Conservation (phyloP, 2,329 filamentous ascomycete species). For the Colletotrichum falcatum region DNA sequence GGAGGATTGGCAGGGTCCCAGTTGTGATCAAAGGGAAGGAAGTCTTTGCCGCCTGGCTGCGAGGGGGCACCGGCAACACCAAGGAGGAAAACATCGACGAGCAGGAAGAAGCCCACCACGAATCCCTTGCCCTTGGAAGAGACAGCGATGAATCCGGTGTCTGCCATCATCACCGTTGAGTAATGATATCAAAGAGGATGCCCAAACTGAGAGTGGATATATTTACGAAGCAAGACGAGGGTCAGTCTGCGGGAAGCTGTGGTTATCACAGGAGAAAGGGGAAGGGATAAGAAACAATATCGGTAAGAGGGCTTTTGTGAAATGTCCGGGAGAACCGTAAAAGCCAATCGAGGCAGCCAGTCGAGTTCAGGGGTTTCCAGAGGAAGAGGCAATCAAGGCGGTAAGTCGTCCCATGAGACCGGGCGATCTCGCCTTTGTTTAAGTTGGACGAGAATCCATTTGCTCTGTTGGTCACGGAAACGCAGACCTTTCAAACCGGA, state of each 20-base stretch:
- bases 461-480: background rate
- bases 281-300: too few species aligned
- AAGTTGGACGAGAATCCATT: background rate
- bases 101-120: constrained; percentile 4
- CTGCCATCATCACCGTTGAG: background rate
- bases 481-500: background rate
- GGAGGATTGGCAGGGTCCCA: constrained; percentile 16
- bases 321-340: background rate
- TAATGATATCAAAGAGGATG: background rate
- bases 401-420: background rate
- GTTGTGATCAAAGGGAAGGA: background rate
- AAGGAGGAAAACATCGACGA: constrained; percentile 3
- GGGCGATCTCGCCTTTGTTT: background rate
- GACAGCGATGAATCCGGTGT: background rate
- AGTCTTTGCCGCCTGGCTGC: background rate
- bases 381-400: background rate
- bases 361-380: too few species aligned
- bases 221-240: background rate
- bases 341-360: background rate
- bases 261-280: background rate
- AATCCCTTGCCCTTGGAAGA: constrained; percentile 1
- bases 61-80: background rate
- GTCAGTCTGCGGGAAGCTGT: background rate
- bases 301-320: background rate
- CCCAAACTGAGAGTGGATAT: too few species aligned